These are phyloP conservation scores for Pyrus hybrid DNA, from an alignment of 331 rosid species.

Conservation along the genomic window DNA sequence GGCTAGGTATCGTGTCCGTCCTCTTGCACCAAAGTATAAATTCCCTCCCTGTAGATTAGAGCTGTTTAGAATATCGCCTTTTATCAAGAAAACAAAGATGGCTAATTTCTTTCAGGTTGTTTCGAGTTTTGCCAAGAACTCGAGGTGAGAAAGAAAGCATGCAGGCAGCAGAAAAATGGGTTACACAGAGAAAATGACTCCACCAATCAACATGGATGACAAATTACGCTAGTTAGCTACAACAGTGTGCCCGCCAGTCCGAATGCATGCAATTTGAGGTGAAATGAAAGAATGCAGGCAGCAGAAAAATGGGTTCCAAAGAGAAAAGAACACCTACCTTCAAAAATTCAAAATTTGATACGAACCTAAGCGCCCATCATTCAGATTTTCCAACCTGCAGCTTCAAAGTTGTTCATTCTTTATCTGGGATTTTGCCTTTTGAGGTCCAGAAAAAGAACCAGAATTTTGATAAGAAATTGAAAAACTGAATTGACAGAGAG, in stretches of 20 bases:
- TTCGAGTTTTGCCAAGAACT: neutral
- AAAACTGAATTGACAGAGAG: neutral
- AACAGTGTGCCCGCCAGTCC: neutral
- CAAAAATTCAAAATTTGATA: neutral
- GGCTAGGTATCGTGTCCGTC: neutral
- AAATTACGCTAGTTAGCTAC: neutral
- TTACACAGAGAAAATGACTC: neutral
- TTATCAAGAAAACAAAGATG: neutral
- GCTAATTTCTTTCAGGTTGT: neutral
- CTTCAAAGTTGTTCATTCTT: neutral
- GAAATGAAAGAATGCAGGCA: neutral
- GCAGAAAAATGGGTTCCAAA: neutral
- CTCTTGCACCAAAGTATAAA: neutral
- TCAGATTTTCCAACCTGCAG: constrained; percentile 20
- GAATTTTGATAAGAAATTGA: constrained; percentile 5
- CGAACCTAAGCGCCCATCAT: neutral
- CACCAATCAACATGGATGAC: neutral
- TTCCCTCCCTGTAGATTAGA: neutral
- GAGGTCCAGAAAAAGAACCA: constrained; percentile 15
- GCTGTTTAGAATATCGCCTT: neutral
- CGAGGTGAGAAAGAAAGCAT: neutral
- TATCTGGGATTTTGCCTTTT: constrained; percentile 3
- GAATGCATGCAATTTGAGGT: neutral
- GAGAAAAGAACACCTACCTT: constrained; percentile 18
- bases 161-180: neutral